These are phyloP conservation scores for Tulasnella sp. DNA, from an alignment of 768 basidiomycete genomes.

Conservation along the genomic window DNA sequence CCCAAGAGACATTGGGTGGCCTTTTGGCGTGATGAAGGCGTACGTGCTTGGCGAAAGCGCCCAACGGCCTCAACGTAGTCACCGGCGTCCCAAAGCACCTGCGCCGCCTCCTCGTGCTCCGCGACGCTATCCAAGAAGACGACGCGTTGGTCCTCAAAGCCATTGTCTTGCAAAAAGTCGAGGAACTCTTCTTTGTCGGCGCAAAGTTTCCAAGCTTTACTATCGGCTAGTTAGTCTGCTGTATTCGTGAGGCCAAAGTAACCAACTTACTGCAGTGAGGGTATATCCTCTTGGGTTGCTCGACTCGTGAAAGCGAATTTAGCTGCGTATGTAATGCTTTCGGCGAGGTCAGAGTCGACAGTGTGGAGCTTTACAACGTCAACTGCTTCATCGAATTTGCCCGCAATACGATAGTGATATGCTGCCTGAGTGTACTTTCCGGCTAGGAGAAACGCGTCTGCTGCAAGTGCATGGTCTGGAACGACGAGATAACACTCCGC, in stretches of 20 bases:
- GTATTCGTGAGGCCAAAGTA: slow-evolving; percentile 30
- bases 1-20: not conserved
- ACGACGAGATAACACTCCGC: slow-evolving; percentile 6
- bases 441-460: not conserved
- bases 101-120: slow-evolving; percentile 44
- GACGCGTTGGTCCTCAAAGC: slow-evolving; percentile 44
- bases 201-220: slow-evolving; percentile 46
- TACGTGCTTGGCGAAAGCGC: not conserved
- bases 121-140: slow-evolving; percentile 39
- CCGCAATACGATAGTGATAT: slow-evolving; percentile 8
- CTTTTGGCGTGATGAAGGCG: not conserved
- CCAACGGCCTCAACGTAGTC: not conserved
- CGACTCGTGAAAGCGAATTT: slow-evolving; percentile 41
- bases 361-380: slow-evolving; percentile 25
- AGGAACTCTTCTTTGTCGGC: slow-evolving; percentile 43
- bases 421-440: slow-evolving; percentile 21
- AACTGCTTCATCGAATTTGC: slow-evolving; percentile 11
- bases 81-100: slow-evolving; percentile 44
- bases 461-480: not conserved
- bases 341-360: slow-evolving; percentile 32
- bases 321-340: slow-evolving; percentile 38
- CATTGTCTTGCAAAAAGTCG: slow-evolving; percentile 50
- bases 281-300: slow-evolving; percentile 22
- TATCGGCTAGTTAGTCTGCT: slow-evolving; percentile 25
- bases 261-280: not conserved